Base-by-base conservation (phyloP, 164 flowering plant genomes). In the Echeveria elegans region DNA sequence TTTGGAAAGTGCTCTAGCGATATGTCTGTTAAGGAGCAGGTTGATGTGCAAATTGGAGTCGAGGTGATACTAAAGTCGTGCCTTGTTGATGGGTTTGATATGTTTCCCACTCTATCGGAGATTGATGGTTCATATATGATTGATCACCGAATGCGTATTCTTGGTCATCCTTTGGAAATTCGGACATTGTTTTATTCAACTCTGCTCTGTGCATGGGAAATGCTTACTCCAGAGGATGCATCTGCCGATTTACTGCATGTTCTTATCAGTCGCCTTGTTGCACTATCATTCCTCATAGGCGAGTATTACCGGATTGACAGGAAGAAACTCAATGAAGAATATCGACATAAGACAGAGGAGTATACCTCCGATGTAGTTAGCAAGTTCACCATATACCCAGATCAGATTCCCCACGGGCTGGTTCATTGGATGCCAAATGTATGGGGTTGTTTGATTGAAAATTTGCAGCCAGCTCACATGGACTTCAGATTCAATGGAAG, bases 61-160 rank as follows among this genome's bases (percentile, higher is more conserved):
- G 79, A 81, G 62, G 72, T 88, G 68, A 83, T 92, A 23, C 80
- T 92, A 16, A 88, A 89, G 67, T 70, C 89, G 70, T 92, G 98
- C 38, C 74, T 92, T 60, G 67, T 87, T 21, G 92, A 92, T 83
- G 98, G 98, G 15, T 92, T 92, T 79, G 98, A 89, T 74, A 89
- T 92, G 98, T 92, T 92, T 72, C 98, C 98, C 8, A 72, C 98
- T 34, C 80, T 92, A 43, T 65, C 89, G 58, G 98, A 89, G 69
- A 86, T 92, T 34, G 98, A 92, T 82, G 98, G 96, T 50, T 92
- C 98, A 50, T 92, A 92, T 79, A 92, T 92, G 98, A 89, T 92
- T 71, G 98, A 92, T 70, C 79, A 95, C 45, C 76, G 98, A 31
- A 88, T 92, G 98, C 96, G 98, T 26, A 88, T 89, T 66, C 96